phyloP scores from a whole-genome alignment of 2,329 filamentous ascomycete species.

The Diplodia seriata region DNA sequence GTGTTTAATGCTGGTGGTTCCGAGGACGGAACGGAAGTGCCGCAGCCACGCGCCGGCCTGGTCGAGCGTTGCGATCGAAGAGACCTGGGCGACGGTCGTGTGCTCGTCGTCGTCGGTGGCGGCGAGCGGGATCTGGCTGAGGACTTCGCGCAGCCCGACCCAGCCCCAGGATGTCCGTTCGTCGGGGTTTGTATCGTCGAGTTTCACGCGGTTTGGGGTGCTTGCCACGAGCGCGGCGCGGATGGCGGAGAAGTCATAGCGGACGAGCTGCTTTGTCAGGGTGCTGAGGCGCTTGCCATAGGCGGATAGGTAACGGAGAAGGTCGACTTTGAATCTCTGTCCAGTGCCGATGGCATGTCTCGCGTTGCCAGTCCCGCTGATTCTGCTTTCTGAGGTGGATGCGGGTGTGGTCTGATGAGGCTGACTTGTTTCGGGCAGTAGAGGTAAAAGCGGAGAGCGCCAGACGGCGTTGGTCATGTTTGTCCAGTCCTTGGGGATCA shows the following conservation, averaged over 20 bases:
- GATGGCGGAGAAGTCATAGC: slow-evolving; percentile 73
- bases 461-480: slow-evolving; percentile 89
- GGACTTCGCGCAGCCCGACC: slow-evolving; percentile 67
- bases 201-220: slow-evolving; percentile 71
- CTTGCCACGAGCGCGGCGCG: slow-evolving; percentile 78
- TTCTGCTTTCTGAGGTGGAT: background rate
- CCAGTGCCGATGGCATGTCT: slow-evolving; percentile 63
- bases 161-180: slow-evolving; percentile 76
- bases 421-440: slow-evolving; percentile 38
- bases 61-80: slow-evolving; percentile 82
- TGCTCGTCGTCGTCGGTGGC: slow-evolving; percentile 33
- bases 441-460: slow-evolving; percentile 74
- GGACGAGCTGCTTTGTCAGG: slow-evolving; percentile 64
- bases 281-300: slow-evolving; percentile 68
- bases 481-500: slow-evolving; percentile 86
- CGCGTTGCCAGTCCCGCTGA: background rate
- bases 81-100: slow-evolving; percentile 69
- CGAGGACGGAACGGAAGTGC: slow-evolving; percentile 59
- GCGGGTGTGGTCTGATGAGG: background rate
- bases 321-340: slow-evolving; percentile 74
- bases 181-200: slow-evolving; percentile 51
- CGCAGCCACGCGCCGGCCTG: slow-evolving; percentile 74
- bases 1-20: slow-evolving; percentile 37
- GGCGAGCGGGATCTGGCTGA: slow-evolving; percentile 55
- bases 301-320: slow-evolving; percentile 73